Base-by-base conservation (phyloP, 163 green algal species). In the Chloromonas sp. region DNA sequence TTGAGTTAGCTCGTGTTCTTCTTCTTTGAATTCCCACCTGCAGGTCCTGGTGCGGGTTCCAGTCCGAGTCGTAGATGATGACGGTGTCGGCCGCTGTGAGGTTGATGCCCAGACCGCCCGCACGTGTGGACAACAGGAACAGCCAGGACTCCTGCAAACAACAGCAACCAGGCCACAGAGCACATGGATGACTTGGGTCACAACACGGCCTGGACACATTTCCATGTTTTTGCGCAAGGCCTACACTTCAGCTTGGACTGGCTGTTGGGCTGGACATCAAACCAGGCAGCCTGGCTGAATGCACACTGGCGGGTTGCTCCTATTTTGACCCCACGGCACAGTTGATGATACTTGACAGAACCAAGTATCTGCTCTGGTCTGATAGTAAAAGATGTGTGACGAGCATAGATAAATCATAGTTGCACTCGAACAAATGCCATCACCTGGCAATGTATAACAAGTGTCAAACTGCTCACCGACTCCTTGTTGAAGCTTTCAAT, bases 1-100 rank as follows among this genome's bases (percentile, higher is more conserved):
- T 36, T 36, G 36, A 36, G 36, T 36, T 36, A 36, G 36, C 36
- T 36, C 36, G 36, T 36, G 36, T 36, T 36, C 36, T 36, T 36
- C 36, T 36, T 36, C 36, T 36, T 36, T 36, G 36, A 36, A 36
- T 36, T 36, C 36, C 36, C 82, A 95, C 94, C 92, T 98, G 95
- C 85, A 98, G 89, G 91, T 99, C 96, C 84, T 97, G 92, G 86
- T 98, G 94, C 0, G 96, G 95, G 90, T 99, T 99, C 96, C 97
- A 98, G 89, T 97, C 95, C 61, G 76, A 87, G 93, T 99, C 97
- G 89, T 99, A 99, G 88, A 99, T 98, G 92, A 99, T 99, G 87
- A 98, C 95, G 0, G 97, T 99, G 93, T 99, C 97, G 0, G 97
- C 97, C 11, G 95, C 90, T 0, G 95, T 98, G 0, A 99, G 93